Conservation (phyloP, 192 early-diverging fungal species). For the Podila minutissima region DNA sequence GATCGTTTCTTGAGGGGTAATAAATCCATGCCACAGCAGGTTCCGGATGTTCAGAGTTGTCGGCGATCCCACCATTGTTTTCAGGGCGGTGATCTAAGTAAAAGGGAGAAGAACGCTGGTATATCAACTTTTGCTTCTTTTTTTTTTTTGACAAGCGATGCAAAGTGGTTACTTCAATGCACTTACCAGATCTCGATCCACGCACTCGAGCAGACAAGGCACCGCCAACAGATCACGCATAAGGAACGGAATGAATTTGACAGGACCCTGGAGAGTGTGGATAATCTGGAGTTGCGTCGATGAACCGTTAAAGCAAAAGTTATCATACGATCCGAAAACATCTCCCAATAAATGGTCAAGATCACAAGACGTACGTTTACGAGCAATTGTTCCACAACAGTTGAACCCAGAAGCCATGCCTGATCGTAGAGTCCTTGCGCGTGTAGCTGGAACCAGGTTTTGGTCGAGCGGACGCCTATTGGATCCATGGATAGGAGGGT, state of each 20-base stretch:
- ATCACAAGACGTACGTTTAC: constrained; percentile 22
- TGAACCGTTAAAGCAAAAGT: background rate
- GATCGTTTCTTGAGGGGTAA: constrained; percentile 21
- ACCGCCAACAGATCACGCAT: constrained; percentile 27
- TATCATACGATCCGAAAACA: background rate
- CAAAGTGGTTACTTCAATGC: background rate
- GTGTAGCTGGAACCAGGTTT: constrained; percentile 28
- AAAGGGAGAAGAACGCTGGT: background rate
- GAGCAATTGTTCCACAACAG: constrained; percentile 39
- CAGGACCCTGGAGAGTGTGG: constrained; percentile 22
- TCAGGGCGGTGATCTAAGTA: constrained; percentile 16
- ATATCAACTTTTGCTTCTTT: background rate
- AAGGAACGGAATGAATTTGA: constrained; percentile 33
- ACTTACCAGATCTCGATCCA: constrained; percentile 25
- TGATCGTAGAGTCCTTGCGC: constrained; percentile 12
- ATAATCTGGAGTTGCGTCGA: constrained; percentile 13
- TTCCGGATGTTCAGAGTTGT: constrained; percentile 42
- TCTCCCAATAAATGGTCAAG: background rate
- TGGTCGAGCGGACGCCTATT: too few relatives aligned
- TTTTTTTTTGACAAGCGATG: background rate
- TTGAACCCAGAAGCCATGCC: constrained; percentile 42
- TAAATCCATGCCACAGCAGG: constrained; percentile 50
- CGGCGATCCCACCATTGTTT: constrained; percentile 35
- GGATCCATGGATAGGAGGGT: too few relatives aligned
- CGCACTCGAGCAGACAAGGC: constrained; percentile 15